phyloP scores from a whole-genome alignment of 2,329 filamentous ascomycete species.

The Phyllachora maydis region DNA sequence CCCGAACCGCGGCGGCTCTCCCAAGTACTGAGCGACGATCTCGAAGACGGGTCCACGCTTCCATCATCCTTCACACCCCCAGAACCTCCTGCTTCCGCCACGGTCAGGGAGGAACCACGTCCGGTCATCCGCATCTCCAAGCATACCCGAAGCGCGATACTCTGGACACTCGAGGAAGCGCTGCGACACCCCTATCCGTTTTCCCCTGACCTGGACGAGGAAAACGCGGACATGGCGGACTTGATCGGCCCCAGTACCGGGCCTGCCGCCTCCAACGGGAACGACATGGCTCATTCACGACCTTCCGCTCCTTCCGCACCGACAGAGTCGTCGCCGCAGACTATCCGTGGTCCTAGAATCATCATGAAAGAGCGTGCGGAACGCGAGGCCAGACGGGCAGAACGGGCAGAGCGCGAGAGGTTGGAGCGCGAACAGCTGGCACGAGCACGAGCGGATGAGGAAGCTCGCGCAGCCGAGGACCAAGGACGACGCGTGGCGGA shows the following conservation, averaged over 20 bases:
- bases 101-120: constrained; percentile 17
- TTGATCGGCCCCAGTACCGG: constrained; percentile 40
- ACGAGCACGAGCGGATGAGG: constrained; percentile 35
- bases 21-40: constrained; percentile 25
- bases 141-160: constrained; percentile 72
- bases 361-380: constrained; percentile 78
- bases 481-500: constrained; percentile 32
- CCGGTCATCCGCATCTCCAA: constrained; percentile 49
- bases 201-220: constrained; percentile 67
- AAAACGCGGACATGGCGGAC: constrained; percentile 85
- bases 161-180: constrained; percentile 81
- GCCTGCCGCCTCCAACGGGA: constrained; percentile 32
- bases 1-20: constrained; percentile 19
- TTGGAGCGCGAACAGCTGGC: constrained; percentile 40
- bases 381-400: constrained; percentile 51
- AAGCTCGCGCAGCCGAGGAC: constrained; percentile 31
- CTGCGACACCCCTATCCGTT: constrained; percentile 67
- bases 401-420: too few species aligned
- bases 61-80: constrained; percentile 11
- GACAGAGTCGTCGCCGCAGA: constrained; percentile 34
- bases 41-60: constrained; percentile 14
- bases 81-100: constrained; percentile 11
- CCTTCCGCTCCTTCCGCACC: constrained; percentile 26
- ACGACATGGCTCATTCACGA: constrained; percentile 22
- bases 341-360: constrained; percentile 67